Evolutionary conservation across 345 rosid genomes (phyloP), one percentile per base, ranked within the genome.

Genomic region (Ailanthus altissimus): DNA sequence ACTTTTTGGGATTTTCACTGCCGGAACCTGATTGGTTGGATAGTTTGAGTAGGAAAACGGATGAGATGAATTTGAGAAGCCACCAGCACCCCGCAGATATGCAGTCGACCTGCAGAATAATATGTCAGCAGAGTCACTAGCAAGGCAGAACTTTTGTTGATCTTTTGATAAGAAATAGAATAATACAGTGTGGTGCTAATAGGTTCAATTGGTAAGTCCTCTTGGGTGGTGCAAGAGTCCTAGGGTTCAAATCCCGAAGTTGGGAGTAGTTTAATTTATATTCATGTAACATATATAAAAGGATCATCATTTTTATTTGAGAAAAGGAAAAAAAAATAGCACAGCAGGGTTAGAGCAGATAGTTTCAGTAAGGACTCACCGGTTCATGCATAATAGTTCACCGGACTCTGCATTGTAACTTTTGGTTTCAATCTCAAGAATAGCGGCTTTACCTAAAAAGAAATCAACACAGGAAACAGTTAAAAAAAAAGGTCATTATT

Each of bases 81-180:
- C 97, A 72, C 98, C 97, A 61, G 97, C 98, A 70, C 98, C 98
- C 9, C 97, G 88, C 57, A 93, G 84, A 79, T 69, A 92, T 6
- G n/a, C 76, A 74, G 90, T 93, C 67, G 79, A 16, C 82, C 98
- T 96, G 87, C 78, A 73, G 45, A 84, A 57, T 10, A 75, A 67
- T 63, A 76, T 70, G 32, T 63, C 56, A 63, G 67, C 21, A 73
- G 7, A 79, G 78, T 66, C 67, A 21, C 67, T 14, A 42, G 18
- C 54, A 77, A 57, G 50, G 12, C 9, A 72, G 26, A 25, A 67
- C 23, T 63, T 28, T 8, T 23, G 36, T 38, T 40, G 16, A 3
- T 36, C 67, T 38, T 38, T 7, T 9, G 11, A 63, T 38, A 18
- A 63, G 21, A 36, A 63, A 40, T 42, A 62, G 3, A 28, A 71